A percentile compares a stretch with the other conserved stretches of the same genome.
Evolutionary conservation across 2,329 filamentous ascomycete species (phyloP).

Genomic region (Trichoderma pleuroti): DNA sequence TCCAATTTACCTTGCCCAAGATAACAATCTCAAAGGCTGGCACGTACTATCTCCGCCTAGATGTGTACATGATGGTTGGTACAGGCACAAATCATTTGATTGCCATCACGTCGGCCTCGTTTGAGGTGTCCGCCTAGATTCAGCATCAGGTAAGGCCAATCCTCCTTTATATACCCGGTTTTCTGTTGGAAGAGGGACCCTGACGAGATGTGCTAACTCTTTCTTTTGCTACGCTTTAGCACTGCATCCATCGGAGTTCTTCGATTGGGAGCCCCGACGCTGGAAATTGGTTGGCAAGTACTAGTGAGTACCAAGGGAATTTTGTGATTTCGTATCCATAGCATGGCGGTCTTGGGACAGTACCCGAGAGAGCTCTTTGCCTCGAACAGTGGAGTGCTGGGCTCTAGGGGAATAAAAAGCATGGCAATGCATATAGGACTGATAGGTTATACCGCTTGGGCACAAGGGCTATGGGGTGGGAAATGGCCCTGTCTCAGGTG

Average conservation of each 20-base stretch:
- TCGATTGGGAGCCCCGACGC: not conserved
- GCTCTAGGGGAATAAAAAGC: not conserved
- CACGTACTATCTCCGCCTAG: constrained; percentile 28
- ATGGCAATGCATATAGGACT: not conserved
- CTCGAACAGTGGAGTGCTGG: not conserved
- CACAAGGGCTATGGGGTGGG: not conserved
- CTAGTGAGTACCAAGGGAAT: not conserved
- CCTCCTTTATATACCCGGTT: too few relatives aligned
- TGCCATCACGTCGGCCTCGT: too few relatives aligned
- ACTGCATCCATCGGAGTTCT: not conserved
- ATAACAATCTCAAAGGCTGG: constrained; percentile 26
- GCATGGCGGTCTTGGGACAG: not conserved
- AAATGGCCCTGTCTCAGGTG: not conserved
- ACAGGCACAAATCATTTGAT: too few relatives aligned
- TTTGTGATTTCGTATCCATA: not conserved
- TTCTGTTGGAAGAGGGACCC: not conserved
- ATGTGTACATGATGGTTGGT: too few relatives aligned
- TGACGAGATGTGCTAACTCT: not conserved
- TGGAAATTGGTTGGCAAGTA: not conserved
- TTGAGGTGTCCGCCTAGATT: constrained; percentile 19
- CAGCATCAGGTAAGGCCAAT: not conserved
- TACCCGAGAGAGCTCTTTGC: not conserved
- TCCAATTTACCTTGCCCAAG: constrained; percentile 28
- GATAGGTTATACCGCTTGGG: not conserved
- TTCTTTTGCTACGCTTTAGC: not conserved